Conservation (phyloP, 2,329 filamentous ascomycete species). For the Cladosporium cucumerinum region DNA sequence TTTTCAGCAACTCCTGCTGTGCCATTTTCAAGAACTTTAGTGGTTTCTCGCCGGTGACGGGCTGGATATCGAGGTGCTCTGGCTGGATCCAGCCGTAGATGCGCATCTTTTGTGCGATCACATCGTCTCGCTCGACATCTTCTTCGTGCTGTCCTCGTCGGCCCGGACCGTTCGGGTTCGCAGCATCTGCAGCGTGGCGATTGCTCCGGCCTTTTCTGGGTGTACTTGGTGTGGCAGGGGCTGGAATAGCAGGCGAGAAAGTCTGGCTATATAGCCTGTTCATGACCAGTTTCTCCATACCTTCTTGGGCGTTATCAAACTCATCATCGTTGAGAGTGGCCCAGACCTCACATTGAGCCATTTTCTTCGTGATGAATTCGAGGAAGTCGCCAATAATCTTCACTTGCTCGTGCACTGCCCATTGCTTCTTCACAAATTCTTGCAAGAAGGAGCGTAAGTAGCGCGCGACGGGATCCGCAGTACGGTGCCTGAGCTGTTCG, state of each 20-base stretch:
- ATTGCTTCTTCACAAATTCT: slow-evolving; percentile 96
- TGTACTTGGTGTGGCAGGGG: slow-evolving; percentile 66
- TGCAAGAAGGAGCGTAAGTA: slow-evolving; percentile 91
- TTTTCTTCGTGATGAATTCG: slow-evolving; percentile 95
- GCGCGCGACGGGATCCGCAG: slow-evolving; percentile 94
- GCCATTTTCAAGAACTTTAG: slow-evolving; percentile 83
- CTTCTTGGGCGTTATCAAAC: slow-evolving; percentile 96
- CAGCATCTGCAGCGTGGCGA: slow-evolving; percentile 34
- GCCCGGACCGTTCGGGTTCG: slow-evolving; percentile 64
- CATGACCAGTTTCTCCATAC: slow-evolving; percentile 99
- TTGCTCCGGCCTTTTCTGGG: slow-evolving; percentile 65
- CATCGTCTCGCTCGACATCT: slow-evolving; percentile 92
- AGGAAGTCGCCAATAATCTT: slow-evolving; percentile 98
- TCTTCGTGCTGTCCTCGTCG: slow-evolving; percentile 93
- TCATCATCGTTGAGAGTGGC: slow-evolving; percentile 91
- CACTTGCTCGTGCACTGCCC: slow-evolving; percentile 99
- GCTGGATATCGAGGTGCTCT: slow-evolving; percentile 87
- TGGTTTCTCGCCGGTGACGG: slow-evolving; percentile 73
- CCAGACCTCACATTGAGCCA: slow-evolving; percentile 97
- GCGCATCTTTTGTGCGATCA: slow-evolving; percentile 92
- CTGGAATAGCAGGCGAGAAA: slow-evolving; percentile 86
- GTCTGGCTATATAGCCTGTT: slow-evolving; percentile 93
- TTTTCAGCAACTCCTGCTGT: slow-evolving; percentile 92
- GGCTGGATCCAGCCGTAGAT: slow-evolving; percentile 96
- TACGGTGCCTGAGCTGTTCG: slow-evolving; percentile 91